These are phyloP conservation scores for Hamamelis virginiana DNA, from an alignment of 164 flowering plant species.

Conservation along the genomic window DNA sequence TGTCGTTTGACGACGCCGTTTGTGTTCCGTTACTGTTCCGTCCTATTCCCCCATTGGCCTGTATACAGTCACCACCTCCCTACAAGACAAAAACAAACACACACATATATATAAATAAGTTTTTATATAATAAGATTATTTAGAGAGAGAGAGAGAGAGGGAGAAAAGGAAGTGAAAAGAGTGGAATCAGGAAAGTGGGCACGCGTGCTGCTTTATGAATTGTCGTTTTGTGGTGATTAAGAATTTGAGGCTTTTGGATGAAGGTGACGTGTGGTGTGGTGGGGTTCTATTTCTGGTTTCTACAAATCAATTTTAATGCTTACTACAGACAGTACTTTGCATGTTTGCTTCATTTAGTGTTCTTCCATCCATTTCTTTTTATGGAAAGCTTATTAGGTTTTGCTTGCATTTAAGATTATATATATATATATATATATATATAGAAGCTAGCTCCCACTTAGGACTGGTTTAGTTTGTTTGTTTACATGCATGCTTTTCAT, in stretches of 20 bases:
- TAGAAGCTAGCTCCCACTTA: too few species aligned
- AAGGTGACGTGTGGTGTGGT: too few species aligned
- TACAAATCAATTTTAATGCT: neutral
- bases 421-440: too few species aligned
- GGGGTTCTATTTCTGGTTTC: neutral
- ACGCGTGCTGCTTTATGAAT: conserved; percentile 34
- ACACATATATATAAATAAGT: too few species aligned
- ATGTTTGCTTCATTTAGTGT: too few species aligned
- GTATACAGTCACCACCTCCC: conserved; percentile 50
- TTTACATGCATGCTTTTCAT: too few species aligned
- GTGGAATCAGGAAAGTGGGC: conserved; percentile 28
- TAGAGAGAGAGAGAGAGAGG: conserved; percentile 1
- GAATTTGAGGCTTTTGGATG: neutral
- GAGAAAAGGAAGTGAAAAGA: neutral
- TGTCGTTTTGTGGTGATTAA: conserved; percentile 29
- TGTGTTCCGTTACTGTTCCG: conserved; percentile 41
- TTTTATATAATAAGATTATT: too few species aligned
- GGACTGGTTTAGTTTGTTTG: too few species aligned
- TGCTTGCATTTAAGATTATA: too few species aligned
- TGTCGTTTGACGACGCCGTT: conserved; percentile 52
- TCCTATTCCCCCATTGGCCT: conserved; percentile 30
- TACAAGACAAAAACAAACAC: conserved; percentile 3
- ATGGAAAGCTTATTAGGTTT: too few species aligned
- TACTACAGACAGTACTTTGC: too few species aligned
- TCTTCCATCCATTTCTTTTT: too few species aligned